Base-by-base conservation (phyloP, 108 stramenopile species). In the Skeletonema potamos region DNA sequence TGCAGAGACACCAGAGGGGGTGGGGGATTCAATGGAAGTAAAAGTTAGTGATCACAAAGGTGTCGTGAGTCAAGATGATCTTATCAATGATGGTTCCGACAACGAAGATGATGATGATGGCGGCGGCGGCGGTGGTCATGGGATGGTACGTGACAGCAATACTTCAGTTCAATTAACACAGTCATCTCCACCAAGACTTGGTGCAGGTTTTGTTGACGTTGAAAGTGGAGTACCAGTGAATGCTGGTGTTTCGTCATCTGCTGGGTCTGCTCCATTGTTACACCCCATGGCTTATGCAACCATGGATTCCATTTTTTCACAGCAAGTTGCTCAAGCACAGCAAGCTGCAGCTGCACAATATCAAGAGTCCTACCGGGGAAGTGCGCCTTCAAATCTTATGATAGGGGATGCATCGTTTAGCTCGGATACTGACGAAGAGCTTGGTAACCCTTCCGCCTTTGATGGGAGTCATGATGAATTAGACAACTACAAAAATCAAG, bases 401-500 rank as follows among this genome's bases (percentile, higher is more conserved):
- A 26, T 34, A 82, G 86, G 11, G 58, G 74, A 15, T 75, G 74
- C 29, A 64, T 72, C 57, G 33, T 71, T 54, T 7, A 87, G 82
- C 27, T 74, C 74, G 4, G 86, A 84, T 36, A 60, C 70, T 7
- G 76, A 63, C 17, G 48, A 37, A 18, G 68, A 79, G 29, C 71
- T 84, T 24, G 71, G 58, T 44, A 71, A 88, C 10, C 86, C 82
- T 7, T 62, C 44, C 15, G 17, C 44, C 1, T 60, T 65, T 11
- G 68, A 69, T 29, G 68, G 68, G 2, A 64, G 59, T 34, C 39
- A 18, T 10, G 93, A 94, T 80, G 93, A 89, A 63, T 87, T 94
- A 66, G 90, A 94, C 66, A 85, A 89, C 62, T 94, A 84, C 73
- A 88, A 87, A 60, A 88, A 94, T 68, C 84, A 89, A 56, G 84